Conservation (phyloP, 2,329 filamentous ascomycete genomes). For the Aspergillus alliaceus region DNA sequence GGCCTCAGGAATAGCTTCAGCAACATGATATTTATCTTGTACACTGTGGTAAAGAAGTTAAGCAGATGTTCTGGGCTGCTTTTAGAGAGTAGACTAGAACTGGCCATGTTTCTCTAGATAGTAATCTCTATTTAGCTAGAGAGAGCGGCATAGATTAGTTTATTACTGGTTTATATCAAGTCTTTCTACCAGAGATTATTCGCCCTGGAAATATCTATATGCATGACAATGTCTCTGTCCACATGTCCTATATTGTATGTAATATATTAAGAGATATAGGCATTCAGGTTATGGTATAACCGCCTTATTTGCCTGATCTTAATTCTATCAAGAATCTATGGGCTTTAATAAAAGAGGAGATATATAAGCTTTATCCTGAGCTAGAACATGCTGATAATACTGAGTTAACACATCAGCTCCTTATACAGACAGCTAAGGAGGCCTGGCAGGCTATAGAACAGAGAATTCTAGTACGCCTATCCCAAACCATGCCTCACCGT, state of each 20-base stretch:
- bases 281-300: slow-evolving; percentile 15
- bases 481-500: slow-evolving; percentile 11
- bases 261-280: slow-evolving; percentile 6
- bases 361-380: too few species aligned
- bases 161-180: slow-evolving; percentile 14
- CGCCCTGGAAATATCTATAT: slow-evolving; percentile 13
- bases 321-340: slow-evolving; percentile 20
- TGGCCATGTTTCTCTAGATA: slow-evolving; percentile 6
- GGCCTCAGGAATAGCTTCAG: too few species aligned
- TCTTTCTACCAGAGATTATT: slow-evolving; percentile 13
- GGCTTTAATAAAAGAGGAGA: background rate
- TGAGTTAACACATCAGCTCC: background rate
- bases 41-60: too few species aligned
- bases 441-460: slow-evolving; percentile 7
- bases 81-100: slow-evolving; percentile 5
- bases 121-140: slow-evolving; percentile 1
- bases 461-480: background rate
- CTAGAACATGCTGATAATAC: too few species aligned
- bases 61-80: too few species aligned
- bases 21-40: too few species aligned
- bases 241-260: slow-evolving; percentile 10
- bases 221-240: slow-evolving; percentile 13
- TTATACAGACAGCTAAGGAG: background rate
- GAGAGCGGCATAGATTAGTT: slow-evolving; percentile 6
- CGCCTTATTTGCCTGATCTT: slow-evolving; percentile 14